Evolutionary conservation across 371 early-diverging fungal species (phyloP).

Genomic region (Synchytrium microbalum): DNA sequence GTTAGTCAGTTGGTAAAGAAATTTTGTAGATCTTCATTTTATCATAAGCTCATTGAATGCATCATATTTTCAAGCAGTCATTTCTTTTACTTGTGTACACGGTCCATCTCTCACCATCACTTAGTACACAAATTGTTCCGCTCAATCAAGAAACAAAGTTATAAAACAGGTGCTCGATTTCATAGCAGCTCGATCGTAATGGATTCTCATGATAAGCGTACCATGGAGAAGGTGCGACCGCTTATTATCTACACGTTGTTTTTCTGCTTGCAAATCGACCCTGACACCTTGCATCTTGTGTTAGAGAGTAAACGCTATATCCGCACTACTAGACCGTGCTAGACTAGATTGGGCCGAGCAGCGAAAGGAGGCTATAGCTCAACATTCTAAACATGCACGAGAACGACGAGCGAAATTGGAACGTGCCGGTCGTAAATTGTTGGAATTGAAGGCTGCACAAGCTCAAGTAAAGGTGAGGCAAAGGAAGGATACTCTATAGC

Average conservation of each 20-base stretch:
- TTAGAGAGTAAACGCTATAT: neutral
- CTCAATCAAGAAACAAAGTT: neutral
- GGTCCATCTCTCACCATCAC: neutral
- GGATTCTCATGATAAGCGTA: neutral
- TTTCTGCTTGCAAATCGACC: neutral
- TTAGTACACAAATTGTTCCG: neutral
- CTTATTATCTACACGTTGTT: neutral
- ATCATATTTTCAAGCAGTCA: neutral
- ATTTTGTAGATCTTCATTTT: neutral
- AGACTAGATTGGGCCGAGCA: neutral
- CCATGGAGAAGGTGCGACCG: neutral
- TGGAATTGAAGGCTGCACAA: too few relatives aligned
- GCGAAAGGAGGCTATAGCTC: neutral
- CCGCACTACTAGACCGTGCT: neutral
- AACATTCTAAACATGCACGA: neutral
- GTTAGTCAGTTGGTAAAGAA: neutral
- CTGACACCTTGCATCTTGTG: neutral
- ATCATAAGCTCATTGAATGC: neutral
- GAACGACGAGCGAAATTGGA: neutral
- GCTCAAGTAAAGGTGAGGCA: too few relatives aligned
- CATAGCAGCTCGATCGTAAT: neutral
- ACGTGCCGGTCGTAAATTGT: too few relatives aligned
- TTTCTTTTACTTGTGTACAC: neutral
- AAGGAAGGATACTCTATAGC: too few relatives aligned
- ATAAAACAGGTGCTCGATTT: too few relatives aligned